Evolutionary conservation across 108 stramenopile species (phyloP).

Genomic region (Nitzschia sp.): DNA sequence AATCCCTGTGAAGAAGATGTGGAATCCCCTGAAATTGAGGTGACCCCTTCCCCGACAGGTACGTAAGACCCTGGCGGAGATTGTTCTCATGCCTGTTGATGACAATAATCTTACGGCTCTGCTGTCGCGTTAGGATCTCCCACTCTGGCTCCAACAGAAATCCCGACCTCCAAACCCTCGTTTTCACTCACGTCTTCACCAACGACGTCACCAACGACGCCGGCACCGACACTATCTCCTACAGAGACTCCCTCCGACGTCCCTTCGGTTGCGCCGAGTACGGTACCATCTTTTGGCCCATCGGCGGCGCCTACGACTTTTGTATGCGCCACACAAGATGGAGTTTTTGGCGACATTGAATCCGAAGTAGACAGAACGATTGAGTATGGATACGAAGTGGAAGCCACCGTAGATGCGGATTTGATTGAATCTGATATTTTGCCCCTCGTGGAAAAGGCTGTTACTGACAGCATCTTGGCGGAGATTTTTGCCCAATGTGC

Average conservation of each 20-base stretch:
- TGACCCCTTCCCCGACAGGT: neutral
- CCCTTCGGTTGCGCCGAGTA: slow-evolving; percentile 7
- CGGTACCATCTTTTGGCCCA: slow-evolving; percentile 2
- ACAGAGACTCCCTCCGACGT: slow-evolving; percentile 8
- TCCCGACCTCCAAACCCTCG: slow-evolving; percentile 5
- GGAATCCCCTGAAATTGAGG: neutral
- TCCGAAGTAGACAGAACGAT: slow-evolving; percentile 8
- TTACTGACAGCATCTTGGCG: slow-evolving; percentile 31
- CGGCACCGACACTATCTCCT: slow-evolving; percentile 3
- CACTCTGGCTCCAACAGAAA: no score
- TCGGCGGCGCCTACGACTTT: slow-evolving; percentile 1
- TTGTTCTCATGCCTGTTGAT: neutral
- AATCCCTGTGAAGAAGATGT: slow-evolving; percentile 19
- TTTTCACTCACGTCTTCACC: neutral
- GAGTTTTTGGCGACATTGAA: slow-evolving; percentile 22
- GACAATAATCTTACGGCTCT: neutral
- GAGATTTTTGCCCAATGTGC: slow-evolving; percentile 20
- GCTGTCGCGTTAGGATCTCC: no score
- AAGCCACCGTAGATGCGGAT: neutral
- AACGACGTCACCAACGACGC: no score
- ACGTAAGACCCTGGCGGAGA: neutral
- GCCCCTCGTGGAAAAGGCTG: slow-evolving; percentile 21
- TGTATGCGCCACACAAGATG: slow-evolving; percentile 19
- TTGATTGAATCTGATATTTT: slow-evolving; percentile 14
- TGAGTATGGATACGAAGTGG: slow-evolving; percentile 28